Base-by-base conservation (phyloP, 768 basidiomycete genomes). In the Collybiopsis luxurians region DNA sequence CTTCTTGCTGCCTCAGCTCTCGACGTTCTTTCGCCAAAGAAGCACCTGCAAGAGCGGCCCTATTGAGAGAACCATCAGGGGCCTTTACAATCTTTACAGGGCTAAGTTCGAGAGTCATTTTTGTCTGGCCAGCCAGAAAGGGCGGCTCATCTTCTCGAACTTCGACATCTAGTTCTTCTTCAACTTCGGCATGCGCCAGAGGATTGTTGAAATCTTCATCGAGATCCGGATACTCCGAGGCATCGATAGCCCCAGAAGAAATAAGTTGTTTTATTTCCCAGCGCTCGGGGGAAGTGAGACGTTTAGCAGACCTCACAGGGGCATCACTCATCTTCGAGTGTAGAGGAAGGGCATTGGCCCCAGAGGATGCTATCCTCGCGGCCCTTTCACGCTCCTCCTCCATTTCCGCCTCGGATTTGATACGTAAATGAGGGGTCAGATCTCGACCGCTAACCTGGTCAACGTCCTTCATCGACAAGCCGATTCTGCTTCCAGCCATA, bases 211-310 rank as follows among this genome's bases (percentile, higher is more conserved):
- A 83, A 58, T 94, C 92, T 63, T 95, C 93, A 60, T 95, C 92
- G 51, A 97, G 76, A 28, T 96, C 92, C 2, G 94, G 95, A 65
- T 95, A 96, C 69, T 98, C 97, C 3, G 95, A 89, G 11, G 95
- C 89, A 61, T 87, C 86, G 54, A 98, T 82, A 15, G 87, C 91
- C 42, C 97, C 97, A 28, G 95, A 97, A 0, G 97, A 91, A 55
- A 98, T 97, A 56, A 99, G 84, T 69, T 98, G 97, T 71, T 98
- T 98, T 72, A 99, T 95, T 75, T 99, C 97, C 95, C 97, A 99
- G 27, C 97, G 86, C 71, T 99, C 97, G 1, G 97, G 97, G 6
- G 92, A 95, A 1, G 95, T 95, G 56, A 98, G 75, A 15, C 96
- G 83, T 66, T 94, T 95, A 0, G 94, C 92, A 2, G 89, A 91